These are phyloP conservation scores for Xylariaceae sp. DNA, from an alignment of 2,329 filamentous ascomycete genomes.

Conservation along the genomic window DNA sequence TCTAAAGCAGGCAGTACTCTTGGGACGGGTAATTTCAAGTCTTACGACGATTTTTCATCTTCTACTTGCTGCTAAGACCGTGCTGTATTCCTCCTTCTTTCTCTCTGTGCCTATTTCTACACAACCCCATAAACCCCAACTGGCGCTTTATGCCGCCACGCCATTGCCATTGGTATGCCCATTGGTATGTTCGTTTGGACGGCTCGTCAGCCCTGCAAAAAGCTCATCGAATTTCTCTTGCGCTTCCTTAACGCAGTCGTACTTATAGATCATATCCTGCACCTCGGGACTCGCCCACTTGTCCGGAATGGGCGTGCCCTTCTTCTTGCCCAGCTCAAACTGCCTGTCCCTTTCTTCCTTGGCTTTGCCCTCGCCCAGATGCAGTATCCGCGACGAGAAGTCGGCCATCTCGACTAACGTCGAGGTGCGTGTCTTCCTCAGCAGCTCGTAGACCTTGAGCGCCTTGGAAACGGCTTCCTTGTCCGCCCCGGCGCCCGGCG, in stretches of 20 bases:
- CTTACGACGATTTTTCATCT: neutral
- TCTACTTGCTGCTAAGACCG: constrained; percentile 10
- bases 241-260: constrained; percentile 62
- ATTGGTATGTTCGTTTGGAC: constrained; percentile 12
- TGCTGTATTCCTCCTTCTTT: neutral
- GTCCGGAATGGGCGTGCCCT: constrained; percentile 58
- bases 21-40: neutral
- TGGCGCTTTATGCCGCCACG: constrained; percentile 11
- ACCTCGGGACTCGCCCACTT: constrained; percentile 74
- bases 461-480: constrained; percentile 49
- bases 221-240: constrained; percentile 54
- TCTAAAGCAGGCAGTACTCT: neutral
- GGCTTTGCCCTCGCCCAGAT: constrained; percentile 60
- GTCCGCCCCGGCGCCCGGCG: constrained; percentile 38
- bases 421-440: constrained; percentile 59
- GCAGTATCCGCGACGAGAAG: constrained; percentile 55
- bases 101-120: constrained; percentile 4
- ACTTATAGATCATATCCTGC: constrained; percentile 66
- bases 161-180: constrained; percentile 14
- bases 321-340: constrained; percentile 55
- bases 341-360: constrained; percentile 61
- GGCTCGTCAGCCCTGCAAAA: constrained; percentile 38
- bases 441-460: constrained; percentile 56
- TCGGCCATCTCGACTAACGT: constrained; percentile 57
- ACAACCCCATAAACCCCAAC: constrained; percentile 9